Conservation (phyloP, 2,329 filamentous ascomycete species). For the Colletotrichum acutatum region DNA sequence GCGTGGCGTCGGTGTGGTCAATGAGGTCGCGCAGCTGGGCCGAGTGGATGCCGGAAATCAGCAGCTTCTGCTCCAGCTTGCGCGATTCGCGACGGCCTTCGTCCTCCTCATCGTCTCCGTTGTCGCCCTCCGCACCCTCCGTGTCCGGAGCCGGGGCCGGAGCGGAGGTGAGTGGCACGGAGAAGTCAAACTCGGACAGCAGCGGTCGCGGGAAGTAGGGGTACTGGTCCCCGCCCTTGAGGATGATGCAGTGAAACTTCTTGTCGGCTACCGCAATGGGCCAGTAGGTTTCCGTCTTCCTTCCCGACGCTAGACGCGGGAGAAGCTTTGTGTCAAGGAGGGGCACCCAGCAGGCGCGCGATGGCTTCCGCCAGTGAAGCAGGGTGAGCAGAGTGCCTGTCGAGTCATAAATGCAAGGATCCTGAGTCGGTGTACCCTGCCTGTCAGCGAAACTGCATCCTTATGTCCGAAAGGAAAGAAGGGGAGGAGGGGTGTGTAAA, state of each 20-base stretch:
- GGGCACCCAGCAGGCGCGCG: conserved; percentile 90
- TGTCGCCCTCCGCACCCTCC: conserved; percentile 48
- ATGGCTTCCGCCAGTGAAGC: conserved; percentile 88
- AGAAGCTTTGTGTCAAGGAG: conserved; percentile 90
- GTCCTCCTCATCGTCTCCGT: conserved; percentile 45
- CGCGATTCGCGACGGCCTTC: conserved; percentile 58
- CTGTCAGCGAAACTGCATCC: conserved; percentile 15
- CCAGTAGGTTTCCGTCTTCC: conserved; percentile 92
- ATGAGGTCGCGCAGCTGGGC: conserved; percentile 82
- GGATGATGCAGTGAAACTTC: conserved; percentile 98
- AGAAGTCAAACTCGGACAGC: conserved; percentile 93
- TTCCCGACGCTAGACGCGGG: conserved; percentile 82
- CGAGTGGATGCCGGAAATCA: conserved; percentile 78
- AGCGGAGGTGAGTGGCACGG: conserved; percentile 77
- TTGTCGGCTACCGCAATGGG: conserved; percentile 91
- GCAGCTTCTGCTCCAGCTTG: conserved; percentile 82
- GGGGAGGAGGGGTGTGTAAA: conserved; percentile 31
- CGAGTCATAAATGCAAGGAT: conserved; percentile 96
- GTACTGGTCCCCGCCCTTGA: conserved; percentile 93
- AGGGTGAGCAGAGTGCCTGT: conserved; percentile 89
- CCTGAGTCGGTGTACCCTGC: conserved; percentile 57
- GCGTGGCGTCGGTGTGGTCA: conserved; percentile 72
- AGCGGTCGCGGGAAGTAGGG: conserved; percentile 92
- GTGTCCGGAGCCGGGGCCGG: conserved; percentile 48
- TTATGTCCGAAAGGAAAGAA: neutral